Evolutionary conservation across 73 alveolate species (phyloP).

Genomic region (Paramecium biaurelia): DNA sequence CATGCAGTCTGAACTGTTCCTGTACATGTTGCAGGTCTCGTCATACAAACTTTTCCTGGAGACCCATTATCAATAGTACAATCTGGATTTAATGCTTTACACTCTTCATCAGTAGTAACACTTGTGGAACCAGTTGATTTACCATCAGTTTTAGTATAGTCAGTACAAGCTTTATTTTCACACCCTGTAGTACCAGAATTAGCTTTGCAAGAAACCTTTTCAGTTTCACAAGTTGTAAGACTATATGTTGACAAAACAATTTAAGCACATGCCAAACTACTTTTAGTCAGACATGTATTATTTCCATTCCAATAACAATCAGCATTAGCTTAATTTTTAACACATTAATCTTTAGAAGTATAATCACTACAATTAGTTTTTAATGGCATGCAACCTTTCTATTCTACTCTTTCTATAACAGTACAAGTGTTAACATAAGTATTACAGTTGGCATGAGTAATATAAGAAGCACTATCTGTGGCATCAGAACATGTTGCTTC

Average conservation of each 20-base stretch:
- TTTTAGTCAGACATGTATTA: not conserved
- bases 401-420: not conserved
- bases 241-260: not conserved
- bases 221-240: not conserved
- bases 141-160: not conserved
- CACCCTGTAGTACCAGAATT: not conserved
- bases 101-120: not conserved
- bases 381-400: not conserved
- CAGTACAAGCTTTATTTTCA: not conserved
- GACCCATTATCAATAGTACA: not conserved
- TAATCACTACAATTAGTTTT: not conserved
- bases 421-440: not conserved
- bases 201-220: not conserved
- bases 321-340: not conserved
- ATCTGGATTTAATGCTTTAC: not conserved
- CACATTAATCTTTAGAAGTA: not conserved
- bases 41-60: not conserved
- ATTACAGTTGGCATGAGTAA: not conserved
- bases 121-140: not conserved
- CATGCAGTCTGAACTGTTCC: not conserved
- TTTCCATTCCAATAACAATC: not conserved
- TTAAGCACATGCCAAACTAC: not conserved
- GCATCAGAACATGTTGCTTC: not conserved
- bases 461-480: not conserved
- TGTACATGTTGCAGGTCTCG: not conserved